Base-by-base conservation (phyloP, 2,329 filamentous ascomycete genomes). In the Elsinoe necatrix region DNA sequence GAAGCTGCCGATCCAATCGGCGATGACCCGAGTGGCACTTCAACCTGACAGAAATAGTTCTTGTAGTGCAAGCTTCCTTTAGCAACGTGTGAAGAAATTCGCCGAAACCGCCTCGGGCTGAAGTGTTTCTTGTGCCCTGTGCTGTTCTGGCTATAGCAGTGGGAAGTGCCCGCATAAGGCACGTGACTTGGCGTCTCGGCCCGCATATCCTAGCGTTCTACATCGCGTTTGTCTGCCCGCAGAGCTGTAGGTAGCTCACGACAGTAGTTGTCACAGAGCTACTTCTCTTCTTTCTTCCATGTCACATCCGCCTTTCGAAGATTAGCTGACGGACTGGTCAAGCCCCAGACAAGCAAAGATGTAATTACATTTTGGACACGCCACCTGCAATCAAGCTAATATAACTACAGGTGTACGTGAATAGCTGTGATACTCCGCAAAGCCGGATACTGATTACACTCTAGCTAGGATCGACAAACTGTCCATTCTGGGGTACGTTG, bases 391-490 rank as follows among this genome's bases (percentile, higher is more conserved):
- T 25, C n/a, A 45, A 34, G 50, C 56, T 58, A 41, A 58, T 20
- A 2, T 11, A 16, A 8, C 37, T 21, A 51, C 42, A 61, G 59
- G 59, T 61, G 59, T 61, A 59, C 54, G 59, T 54, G n/a, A 37
- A 51, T 50, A 42, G n/a, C 5, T 42, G n/a, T 29, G 27, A 18
- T 31, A 31, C 34, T 50, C 23, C n/a, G 45, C 50, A 18, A 18
- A 27, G 14, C 43, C 48, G 43, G 16, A 41, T 23, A 57, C 50
- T 51, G 50, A 14, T 29, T 6, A 50, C 11, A 23, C 18, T 20
- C n/a, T 11, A 88, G 88, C 91, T 63, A 86, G 83, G 70, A 91
- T 97, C 65, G 89, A 95, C 68, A 95, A 91, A 68, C 81, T 96
- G 64, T 87, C 86, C 63, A 93, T 97, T 61, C 75, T 84, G 68